These are phyloP conservation scores for Pseudozyma thailandica DNA, from an alignment of 1,284 basidiomycete genomes.

Conservation along the genomic window DNA sequence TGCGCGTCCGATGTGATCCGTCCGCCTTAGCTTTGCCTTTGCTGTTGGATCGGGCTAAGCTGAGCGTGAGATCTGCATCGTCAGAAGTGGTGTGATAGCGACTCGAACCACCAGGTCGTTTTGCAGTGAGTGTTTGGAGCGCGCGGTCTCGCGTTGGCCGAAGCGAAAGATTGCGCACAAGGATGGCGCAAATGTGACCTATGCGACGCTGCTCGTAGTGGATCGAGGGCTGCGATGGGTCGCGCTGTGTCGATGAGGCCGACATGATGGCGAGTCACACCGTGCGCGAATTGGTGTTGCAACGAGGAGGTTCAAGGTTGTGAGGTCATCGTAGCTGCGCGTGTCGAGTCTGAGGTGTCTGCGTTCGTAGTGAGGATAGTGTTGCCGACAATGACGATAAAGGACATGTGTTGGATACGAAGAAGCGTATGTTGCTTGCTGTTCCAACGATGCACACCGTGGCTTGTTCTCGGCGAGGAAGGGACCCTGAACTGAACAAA, in stretches of 20 bases:
- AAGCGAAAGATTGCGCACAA: conserved; percentile 42
- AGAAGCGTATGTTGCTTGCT: conserved; percentile 2
- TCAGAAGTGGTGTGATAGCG: conserved; percentile 40
- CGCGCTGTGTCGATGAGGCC: background rate
- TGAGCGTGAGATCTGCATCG: conserved; percentile 42
- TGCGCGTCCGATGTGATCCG: conserved; percentile 1
- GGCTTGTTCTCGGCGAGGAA: background rate
- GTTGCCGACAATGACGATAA: no score
- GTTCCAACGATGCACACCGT: background rate
- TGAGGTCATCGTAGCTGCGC: no score
- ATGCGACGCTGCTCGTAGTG: conserved; percentile 36
- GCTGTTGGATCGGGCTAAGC: conserved; percentile 32
- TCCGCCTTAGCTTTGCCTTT: conserved; percentile 32
- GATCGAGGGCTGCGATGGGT: background rate
- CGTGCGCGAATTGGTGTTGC: background rate
- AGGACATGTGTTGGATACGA: conserved; percentile 12
- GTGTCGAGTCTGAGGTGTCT: no score
- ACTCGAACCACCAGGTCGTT: conserved; percentile 26
- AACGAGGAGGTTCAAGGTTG: no score
- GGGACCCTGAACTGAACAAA: conserved; percentile 14
- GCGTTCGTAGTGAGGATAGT: no score
- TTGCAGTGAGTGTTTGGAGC: conserved; percentile 34
- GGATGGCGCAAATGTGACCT: conserved; percentile 36
- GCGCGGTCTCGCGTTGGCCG: conserved; percentile 42
- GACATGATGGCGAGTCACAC: conserved; percentile 12